Base-by-base conservation (phyloP, 2,329 filamentous ascomycete species). In the Penicillium sp. region DNA sequence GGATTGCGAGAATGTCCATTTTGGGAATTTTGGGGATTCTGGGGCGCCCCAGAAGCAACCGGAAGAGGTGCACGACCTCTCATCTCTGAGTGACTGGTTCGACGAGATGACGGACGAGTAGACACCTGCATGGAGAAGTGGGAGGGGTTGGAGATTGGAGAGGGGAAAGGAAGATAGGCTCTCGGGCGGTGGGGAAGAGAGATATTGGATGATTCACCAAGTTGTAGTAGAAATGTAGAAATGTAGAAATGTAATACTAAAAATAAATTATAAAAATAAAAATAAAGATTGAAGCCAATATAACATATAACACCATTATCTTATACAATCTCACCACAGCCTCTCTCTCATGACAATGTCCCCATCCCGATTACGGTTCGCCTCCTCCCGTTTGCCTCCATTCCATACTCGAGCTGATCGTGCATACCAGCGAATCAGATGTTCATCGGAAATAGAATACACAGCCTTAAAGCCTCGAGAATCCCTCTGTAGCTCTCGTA, bases 1-100 rank as follows among this genome's bases (percentile, higher is more conserved):
- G 66, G 66, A 63, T 72, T 76, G 67, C 76, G 75, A 60, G 73
- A 67, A 67, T 77, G 75, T 45, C 75, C 75, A 66, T 77, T 76
- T 60, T 73, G 73, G 40, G 67, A 60, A 11, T 29, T 76, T 61
- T 74, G 73, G 36, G 67, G 61, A 11, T 44, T 44, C 41, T 44
- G 39, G 53, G 62, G 66, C 25, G 65, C 54, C 40, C 66, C 73
- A 50, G 74, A 71, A 44, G 75, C 68, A 39, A 75, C 72, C 44
- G 74, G 70, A 44, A 76, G 71, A 63, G 74, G 72, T 51, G 72
- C 68, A 49, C 74, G 74, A 63, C 67, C 72, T 74, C 74, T 75
- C 72, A 75, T 75, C 54, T 77, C 73, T 64, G 70, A 66, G 51
- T 65, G 69, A 66, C 67, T 68, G 47, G 65, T n/a, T 56, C 41